These are phyloP conservation scores for Calonectria leucothoes DNA, from an alignment of 2,329 filamentous ascomycete species.

Conservation along the genomic window DNA sequence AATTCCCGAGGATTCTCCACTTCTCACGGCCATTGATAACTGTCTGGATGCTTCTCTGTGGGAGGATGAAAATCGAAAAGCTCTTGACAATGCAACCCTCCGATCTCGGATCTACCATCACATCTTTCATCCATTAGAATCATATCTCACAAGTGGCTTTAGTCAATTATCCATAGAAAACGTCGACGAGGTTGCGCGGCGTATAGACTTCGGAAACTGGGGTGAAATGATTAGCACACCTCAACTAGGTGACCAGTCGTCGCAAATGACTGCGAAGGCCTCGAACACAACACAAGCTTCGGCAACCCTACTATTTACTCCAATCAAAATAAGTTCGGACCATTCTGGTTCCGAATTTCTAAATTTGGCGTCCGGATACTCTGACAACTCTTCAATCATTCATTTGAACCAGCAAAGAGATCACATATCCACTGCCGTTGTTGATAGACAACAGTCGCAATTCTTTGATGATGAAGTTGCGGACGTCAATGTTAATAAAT, in stretches of 20 bases:
- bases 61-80: neutral
- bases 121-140: neutral
- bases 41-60: constrained; percentile 12
- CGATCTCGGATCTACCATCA: neutral
- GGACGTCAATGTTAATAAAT: too few species aligned
- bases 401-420: neutral
- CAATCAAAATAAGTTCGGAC: too few species aligned
- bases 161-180: neutral
- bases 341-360: too few species aligned
- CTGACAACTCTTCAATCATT: too few species aligned
- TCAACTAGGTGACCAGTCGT: neutral
- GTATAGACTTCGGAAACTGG: neutral
- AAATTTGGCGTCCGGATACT: too few species aligned
- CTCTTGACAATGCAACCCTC: neutral
- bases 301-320: too few species aligned
- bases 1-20: constrained; percentile 11
- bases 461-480: constrained; percentile 13
- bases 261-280: neutral
- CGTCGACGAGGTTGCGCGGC: neutral
- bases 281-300: neutral
- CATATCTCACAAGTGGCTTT: neutral
- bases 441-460: neutral
- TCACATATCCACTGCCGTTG: neutral
- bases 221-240: neutral
- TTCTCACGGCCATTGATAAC: constrained; percentile 8